Evolutionary conservation across 768 basidiomycete genomes (phyloP), one percentile per base, ranked within the genome.

Genomic region (Serendipita sp.): DNA sequence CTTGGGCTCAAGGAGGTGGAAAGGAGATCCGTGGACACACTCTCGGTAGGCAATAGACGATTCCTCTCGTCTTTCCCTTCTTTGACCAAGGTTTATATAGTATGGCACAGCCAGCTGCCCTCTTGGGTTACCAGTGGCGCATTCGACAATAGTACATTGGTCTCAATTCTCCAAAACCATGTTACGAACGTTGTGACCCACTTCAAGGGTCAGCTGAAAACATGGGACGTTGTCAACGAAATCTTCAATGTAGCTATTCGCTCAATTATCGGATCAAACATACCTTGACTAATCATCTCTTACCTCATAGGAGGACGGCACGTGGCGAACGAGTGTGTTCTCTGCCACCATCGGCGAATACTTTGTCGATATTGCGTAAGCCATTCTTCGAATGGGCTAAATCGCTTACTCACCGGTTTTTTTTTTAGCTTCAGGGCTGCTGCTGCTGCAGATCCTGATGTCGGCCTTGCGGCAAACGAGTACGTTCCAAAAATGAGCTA

Each of bases 51-150:
- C 34, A 11, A 2, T 6, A 1, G 5, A 18, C 27, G 8, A 23
- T 31, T 8, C 31, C 8, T 10, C 8, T n/a, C 3, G 10, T 3
- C 63, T 60, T 52, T 18, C 46, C 36, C 46, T 62, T 37, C 5
- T 16, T 44, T 23, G n/a, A 18, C 27, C 23, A 6, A n/a, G 48
- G 29, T 50, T 27, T 23, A 60, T 2, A 23, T 23, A 79, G 78
- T 80, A 36, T 80, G 79, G 79, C 72, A 82, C 69, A 78, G 74
- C 63, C 81, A 83, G 69, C 75, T 82, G 3, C 78, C 80, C 6
- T 72, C 69, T 70, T 81, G 80, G 80, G 64, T 65, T 33, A 67
- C 67, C 48, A 37, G 31, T 31, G 66, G 46, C 43, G 46, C 62
- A n/a, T 67, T 65, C 46, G 64, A 66, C 31, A 63, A 66, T 46